Percentiles rank a stretch among this genome's conserved stretches.
Evolutionary conservation across 805 yeast species (phyloP).

Genomic region (Metschnikowia cubensis): DNA sequence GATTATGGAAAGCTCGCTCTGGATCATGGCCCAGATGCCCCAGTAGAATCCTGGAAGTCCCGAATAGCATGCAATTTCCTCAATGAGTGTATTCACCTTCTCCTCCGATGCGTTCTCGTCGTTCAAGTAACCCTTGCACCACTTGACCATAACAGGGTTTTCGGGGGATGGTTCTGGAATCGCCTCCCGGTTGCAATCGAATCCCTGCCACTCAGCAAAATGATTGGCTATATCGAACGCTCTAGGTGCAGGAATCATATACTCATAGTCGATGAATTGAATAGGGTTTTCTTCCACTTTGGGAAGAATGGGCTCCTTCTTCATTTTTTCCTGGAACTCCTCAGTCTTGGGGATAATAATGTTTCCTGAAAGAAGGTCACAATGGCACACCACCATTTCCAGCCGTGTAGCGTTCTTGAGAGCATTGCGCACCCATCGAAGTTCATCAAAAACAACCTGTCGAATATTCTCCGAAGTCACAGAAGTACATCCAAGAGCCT

Average conservation of each 20-base stretch:
- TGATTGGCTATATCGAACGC: constrained; percentile 75
- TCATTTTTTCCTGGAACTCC: constrained; percentile 3
- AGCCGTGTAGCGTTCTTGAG: constrained; percentile 38
- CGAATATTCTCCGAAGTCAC: constrained; percentile 27
- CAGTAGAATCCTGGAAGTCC: constrained; percentile 83
- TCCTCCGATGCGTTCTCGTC: constrained; percentile 24
- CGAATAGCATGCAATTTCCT: constrained; percentile 57
- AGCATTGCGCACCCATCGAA: constrained; percentile 48
- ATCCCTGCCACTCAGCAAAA: constrained; percentile 80
- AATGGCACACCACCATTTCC: constrained; percentile 61
- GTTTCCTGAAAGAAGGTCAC: constrained; percentile 73
- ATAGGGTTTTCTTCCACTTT: constrained; percentile 36
- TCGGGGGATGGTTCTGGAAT: constrained; percentile 50
- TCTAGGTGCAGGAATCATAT: constrained; percentile 67
- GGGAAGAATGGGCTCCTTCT: constrained; percentile 10
- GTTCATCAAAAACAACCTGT: constrained; percentile 45
- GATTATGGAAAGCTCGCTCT: constrained; percentile 60
- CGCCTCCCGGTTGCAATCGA: constrained; percentile 57
- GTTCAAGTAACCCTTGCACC: constrained; percentile 58
- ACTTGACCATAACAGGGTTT: constrained; percentile 45
- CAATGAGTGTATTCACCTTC: constrained; percentile 43
- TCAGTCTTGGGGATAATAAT: constrained; percentile 48
- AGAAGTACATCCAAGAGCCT: too few relatives aligned
- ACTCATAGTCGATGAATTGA: constrained; percentile 67
- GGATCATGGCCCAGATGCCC: constrained; percentile 84